Conservation (phyloP, 495 filamentous ascomycete species). For the Podospora bellae-mahoneyi region DNA sequence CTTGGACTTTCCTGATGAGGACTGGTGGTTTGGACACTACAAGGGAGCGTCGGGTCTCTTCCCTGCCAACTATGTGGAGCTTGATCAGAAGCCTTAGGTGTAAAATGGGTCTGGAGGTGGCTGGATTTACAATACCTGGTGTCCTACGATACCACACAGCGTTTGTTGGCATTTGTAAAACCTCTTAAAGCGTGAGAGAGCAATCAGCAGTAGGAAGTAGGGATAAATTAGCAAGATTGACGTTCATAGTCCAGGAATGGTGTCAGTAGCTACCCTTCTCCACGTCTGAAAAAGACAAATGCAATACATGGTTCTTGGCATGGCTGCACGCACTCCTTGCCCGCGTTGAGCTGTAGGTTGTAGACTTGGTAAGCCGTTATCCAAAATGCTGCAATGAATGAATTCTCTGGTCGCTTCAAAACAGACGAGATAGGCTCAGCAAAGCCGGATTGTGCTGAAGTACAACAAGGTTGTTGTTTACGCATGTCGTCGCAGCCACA, state of each 20-base stretch:
- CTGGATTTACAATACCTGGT: not conserved
- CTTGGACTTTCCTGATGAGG: constrained; percentile 90
- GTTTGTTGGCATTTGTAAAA: not conserved
- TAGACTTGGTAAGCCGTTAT: too few relatives aligned
- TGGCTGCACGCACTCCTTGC: too few relatives aligned
- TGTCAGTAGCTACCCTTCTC: not conserved
- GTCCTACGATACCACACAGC: not conserved
- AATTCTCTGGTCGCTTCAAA: too few relatives aligned
- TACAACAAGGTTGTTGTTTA: too few relatives aligned
- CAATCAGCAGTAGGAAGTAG: not conserved
- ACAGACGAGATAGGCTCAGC: too few relatives aligned
- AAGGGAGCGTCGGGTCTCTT: constrained; percentile 81
- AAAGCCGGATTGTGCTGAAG: too few relatives aligned
- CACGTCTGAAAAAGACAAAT: not conserved
- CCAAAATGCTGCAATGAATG: too few relatives aligned
- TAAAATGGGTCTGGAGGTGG: not conserved
- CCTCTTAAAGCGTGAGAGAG: not conserved
- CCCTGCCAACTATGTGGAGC: constrained; percentile 77
- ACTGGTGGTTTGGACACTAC: constrained; percentile 95
- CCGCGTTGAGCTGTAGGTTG: too few relatives aligned
- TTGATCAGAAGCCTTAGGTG: constrained; percentile 51
- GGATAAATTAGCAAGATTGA: not conserved
- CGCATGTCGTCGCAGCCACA: too few relatives aligned
- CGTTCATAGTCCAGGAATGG: not conserved
- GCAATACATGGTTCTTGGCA: not conserved